phyloP scores from a whole-genome alignment of 495 filamentous ascomycete species.

The Pyrenopolyporus hunteri region DNA sequence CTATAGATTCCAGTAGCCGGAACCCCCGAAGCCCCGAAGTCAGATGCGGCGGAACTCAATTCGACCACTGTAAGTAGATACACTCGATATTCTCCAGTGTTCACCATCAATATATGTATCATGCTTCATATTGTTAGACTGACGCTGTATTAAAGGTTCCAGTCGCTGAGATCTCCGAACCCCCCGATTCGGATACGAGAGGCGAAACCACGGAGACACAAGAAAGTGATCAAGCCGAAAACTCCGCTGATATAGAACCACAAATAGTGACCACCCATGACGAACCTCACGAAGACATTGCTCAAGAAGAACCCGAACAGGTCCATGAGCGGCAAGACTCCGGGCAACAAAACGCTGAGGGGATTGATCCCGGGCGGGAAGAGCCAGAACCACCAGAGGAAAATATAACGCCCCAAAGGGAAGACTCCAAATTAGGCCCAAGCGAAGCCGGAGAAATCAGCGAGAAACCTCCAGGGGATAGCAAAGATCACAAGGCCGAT shows the following conservation, averaged over 20 bases:
- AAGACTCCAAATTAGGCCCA: not conserved
- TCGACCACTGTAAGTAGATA: no score
- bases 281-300: no score
- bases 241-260: no score
- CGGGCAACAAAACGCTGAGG: no score
- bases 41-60: no score
- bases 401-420: conserved; percentile 1
- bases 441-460: not conserved
- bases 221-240: not conserved
- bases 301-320: no score
- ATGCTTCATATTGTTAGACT: no score
- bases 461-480: not conserved
- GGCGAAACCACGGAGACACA: conserved; percentile 6
- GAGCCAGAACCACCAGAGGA: not conserved
- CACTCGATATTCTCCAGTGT: no score
- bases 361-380: no score
- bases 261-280: no score
- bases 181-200: conserved; percentile 8
- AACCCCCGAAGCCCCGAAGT: conserved; percentile 4
- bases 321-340: no score
- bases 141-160: not conserved
- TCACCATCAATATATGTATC: no score
- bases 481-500: not conserved
- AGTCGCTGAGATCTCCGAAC: not conserved
- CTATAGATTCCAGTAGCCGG: not conserved